phyloP scores from a whole-genome alignment of 2,329 filamentous ascomycete species.

The Pyrenochaeta sp. region DNA sequence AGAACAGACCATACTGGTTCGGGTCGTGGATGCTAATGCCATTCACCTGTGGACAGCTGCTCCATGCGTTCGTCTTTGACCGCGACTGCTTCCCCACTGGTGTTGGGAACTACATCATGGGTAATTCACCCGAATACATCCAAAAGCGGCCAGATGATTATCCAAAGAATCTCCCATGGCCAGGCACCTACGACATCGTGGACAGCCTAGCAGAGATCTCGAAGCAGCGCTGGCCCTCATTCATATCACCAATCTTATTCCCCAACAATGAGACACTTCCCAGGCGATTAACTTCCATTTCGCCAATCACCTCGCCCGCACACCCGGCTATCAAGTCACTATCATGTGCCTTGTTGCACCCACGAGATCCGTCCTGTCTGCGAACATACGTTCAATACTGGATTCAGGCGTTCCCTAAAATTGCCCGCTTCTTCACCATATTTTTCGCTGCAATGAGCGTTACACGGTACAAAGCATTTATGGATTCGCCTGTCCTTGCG shows the following conservation, averaged over 20 bases:
- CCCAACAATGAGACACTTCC: slow-evolving; percentile 72
- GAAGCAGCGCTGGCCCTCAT: slow-evolving; percentile 83
- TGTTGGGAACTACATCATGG: slow-evolving; percentile 71
- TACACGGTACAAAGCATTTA: slow-evolving; percentile 70
- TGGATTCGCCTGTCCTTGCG: slow-evolving; percentile 72
- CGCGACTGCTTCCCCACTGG: slow-evolving; percentile 61
- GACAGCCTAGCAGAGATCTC: slow-evolving; percentile 85
- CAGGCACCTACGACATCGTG: slow-evolving; percentile 75
- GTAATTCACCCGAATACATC: slow-evolving; percentile 79
- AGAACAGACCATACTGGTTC: slow-evolving; percentile 72
- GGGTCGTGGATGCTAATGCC: slow-evolving; percentile 62
- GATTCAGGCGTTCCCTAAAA: slow-evolving; percentile 79
- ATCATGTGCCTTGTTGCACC: slow-evolving; percentile 89
- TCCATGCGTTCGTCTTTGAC: slow-evolving; percentile 61
- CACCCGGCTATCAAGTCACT: slow-evolving; percentile 86
- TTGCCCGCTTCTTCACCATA: slow-evolving; percentile 79
- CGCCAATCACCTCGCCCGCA: slow-evolving; percentile 80
- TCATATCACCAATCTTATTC: slow-evolving; percentile 86
- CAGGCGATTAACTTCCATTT: slow-evolving; percentile 69
- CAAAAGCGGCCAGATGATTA: slow-evolving; percentile 74
- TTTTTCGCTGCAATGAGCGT: slow-evolving; percentile 76
- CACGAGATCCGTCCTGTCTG: slow-evolving; percentile 83
- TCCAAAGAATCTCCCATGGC: slow-evolving; percentile 74
- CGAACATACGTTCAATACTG: slow-evolving; percentile 89
- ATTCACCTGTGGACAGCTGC: slow-evolving; percentile 56